These are phyloP conservation scores for Globomyces pollinis-pini DNA, from an alignment of 192 early-diverging fungal genomes.

Conservation along the genomic window DNA sequence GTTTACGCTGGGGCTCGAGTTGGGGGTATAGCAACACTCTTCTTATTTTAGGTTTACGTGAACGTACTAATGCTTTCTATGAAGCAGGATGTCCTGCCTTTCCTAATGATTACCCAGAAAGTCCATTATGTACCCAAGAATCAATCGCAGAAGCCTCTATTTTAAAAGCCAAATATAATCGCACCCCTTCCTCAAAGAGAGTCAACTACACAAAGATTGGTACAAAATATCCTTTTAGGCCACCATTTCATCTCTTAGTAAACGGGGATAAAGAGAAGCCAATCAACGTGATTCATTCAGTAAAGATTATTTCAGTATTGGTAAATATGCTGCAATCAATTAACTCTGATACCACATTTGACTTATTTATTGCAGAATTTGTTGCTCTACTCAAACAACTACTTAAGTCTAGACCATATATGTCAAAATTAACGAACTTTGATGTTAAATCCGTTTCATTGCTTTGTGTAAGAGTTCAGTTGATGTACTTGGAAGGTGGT, in stretches of 20 bases:
- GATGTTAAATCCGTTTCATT: not conserved
- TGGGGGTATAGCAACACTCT: no score
- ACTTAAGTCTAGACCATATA: not conserved
- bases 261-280: not conserved
- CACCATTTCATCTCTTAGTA: slow-evolving; percentile 37
- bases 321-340: not conserved
- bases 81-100: slow-evolving; percentile 70
- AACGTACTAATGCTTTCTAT: slow-evolving; percentile 62
- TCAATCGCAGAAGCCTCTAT: slow-evolving; percentile 31
- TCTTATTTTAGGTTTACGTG: no score
- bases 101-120: slow-evolving; percentile 80
- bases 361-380: not conserved
- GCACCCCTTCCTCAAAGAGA: slow-evolving; percentile 73
- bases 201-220: slow-evolving; percentile 69
- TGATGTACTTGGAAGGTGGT: not conserved
- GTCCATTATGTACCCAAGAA: slow-evolving; percentile 42
- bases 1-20: slow-evolving; percentile 80
- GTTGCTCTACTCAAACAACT: not conserved
- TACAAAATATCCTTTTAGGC: slow-evolving; percentile 60
- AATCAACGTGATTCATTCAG: not conserved
- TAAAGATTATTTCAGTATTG: not conserved
- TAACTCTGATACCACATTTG: not conserved
- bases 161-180: slow-evolving; percentile 43
- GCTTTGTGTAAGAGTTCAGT: not conserved
- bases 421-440: not conserved